These are phyloP conservation scores for Aspergillus vadensis DNA, from an alignment of 2,329 filamentous ascomycete genomes.

Conservation along the genomic window DNA sequence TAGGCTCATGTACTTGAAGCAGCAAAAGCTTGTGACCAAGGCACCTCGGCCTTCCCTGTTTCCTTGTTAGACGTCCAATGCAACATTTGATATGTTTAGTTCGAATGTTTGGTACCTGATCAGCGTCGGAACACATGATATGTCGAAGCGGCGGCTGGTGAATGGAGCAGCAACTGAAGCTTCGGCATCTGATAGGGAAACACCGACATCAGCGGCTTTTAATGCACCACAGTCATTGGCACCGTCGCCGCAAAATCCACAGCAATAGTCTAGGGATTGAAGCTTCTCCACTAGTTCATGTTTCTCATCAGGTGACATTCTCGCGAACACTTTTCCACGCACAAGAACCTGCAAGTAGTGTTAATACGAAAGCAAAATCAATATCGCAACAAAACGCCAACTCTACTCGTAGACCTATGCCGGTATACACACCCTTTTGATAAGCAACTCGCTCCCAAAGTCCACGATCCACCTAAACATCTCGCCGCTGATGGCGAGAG, in stretches of 20 bases:
- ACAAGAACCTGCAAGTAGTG: conserved; percentile 71
- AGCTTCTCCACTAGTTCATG: conserved; percentile 96
- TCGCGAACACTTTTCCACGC: conserved; percentile 87
- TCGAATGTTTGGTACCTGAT: conserved; percentile 62
- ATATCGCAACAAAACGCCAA: too few relatives aligned
- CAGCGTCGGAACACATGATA: conserved; percentile 89
- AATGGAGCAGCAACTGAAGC: conserved; percentile 98
- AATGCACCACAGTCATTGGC: conserved; percentile 96
- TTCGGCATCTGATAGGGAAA: conserved; percentile 94
- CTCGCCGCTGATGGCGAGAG: conserved; percentile 85
- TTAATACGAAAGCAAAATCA: background rate
- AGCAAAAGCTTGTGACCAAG: conserved; percentile 97
- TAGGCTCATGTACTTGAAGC: conserved; percentile 99
- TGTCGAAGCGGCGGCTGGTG: conserved; percentile 92
- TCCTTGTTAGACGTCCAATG: conserved; percentile 18
- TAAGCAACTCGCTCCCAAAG: conserved; percentile 76
- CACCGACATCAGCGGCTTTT: conserved; percentile 95
- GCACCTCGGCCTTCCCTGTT: conserved; percentile 84
- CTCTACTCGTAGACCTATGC: background rate
- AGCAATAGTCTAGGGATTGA: conserved; percentile 92
- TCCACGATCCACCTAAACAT: conserved; percentile 97
- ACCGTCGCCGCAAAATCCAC: conserved; percentile 94
- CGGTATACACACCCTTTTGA: conserved; percentile 61
- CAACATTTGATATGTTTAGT: too few relatives aligned
- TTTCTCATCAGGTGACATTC: conserved; percentile 99